Base-by-base conservation (phyloP, 805 yeast species). In the Blastobotrys robertii region DNA sequence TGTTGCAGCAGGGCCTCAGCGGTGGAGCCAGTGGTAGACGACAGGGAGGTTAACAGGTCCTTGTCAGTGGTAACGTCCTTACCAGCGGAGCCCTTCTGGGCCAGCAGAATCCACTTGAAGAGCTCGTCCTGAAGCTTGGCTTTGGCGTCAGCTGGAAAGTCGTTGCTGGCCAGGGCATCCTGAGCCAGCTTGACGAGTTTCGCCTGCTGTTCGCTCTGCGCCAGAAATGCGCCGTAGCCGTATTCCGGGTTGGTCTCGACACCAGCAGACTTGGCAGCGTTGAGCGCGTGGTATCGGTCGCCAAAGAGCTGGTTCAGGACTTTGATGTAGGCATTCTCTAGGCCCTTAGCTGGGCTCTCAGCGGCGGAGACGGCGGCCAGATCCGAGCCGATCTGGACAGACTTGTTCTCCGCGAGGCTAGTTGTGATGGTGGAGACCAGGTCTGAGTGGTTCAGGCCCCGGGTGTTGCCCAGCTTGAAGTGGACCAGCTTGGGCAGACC, bases 181-280 rank as follows among this genome's bases (percentile, higher is more conserved):
- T 69, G 66, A 7, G 78, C 76, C 39, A 69, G 56, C 8, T 61
- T 55, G 11, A 73, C 52, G 49, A 81, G 67, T 22, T 64, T 61
- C 22, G 60, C 55, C 43, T 74, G 72, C 48, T 73, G 70, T 51
- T 77, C 77, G 52, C 76, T 73, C 32, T 65, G 65, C 41, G 72
- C 74, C 52, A 87, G 63, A 58, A 70, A 86, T 22, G 75, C 65
- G 61, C 97, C 97, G 52, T 74, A 84, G 7, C 96, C 95, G 57
- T 68, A 88, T 63, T 87, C 97, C 16, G 97, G 97, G 41, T 77
- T 74, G 13, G 77, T 56, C 30, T 64, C 62, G 28, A 57, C 56
- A 3, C 76, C 74, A 36, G 69, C 65, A 39, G 57, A 52, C 16
- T 72, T 67, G 12, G 70, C 53, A 43, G 79, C 78, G 62, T 85